Evolutionary conservation across 1,139 yeast genomes (phyloP), one percentile per base, ranked within the genome.

Genomic region (Kodamaea sp.): DNA sequence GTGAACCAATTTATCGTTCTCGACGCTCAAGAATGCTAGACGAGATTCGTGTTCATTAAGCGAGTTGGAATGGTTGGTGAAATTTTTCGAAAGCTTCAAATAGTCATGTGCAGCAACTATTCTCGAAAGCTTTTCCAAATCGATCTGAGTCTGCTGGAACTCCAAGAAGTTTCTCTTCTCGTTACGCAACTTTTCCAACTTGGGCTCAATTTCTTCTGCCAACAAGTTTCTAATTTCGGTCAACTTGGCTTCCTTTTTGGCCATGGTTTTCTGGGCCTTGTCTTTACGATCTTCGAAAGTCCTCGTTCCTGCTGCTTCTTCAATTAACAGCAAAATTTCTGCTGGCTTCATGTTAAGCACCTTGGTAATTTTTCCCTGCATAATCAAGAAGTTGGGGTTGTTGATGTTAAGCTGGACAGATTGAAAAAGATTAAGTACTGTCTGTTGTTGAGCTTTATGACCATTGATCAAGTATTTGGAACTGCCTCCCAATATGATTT

Each of bases 281-380:
- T 87, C 96, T 49, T 92, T 82, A 42, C 96, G 77, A 44, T 89
- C 96, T 57, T 92, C 98, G 55, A 88, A 94, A 71, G 94, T 87
- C 43, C 95, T 78, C 0, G 98, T 94, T 6, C 99, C 98, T 1
- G 98, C 96, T 0, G 98, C 98, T 63, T 94, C 99, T 62, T 92
- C 98, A 41, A 94, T 89, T 47, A 92, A 71, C 3, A 96, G 82
- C 47, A 94, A 64, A 22, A 90, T 86, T 57, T 94, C 98, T 2
- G 78, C 65, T 1, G 98, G 95, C 52, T 87, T 89, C 98, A 92
- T 92, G 59, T 94, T 92, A 53, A 94, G 73, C 39, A 94, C 97
- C 57, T 94, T 92, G 22, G 98, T 94, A 61, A 94, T 94, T 54
- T 88, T 85, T 40, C 99, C 99, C 63, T 94, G 99, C 98, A 94